Evolutionary conservation across 345 rosid species (phyloP).

Genomic region (Brassica rapa): DNA sequence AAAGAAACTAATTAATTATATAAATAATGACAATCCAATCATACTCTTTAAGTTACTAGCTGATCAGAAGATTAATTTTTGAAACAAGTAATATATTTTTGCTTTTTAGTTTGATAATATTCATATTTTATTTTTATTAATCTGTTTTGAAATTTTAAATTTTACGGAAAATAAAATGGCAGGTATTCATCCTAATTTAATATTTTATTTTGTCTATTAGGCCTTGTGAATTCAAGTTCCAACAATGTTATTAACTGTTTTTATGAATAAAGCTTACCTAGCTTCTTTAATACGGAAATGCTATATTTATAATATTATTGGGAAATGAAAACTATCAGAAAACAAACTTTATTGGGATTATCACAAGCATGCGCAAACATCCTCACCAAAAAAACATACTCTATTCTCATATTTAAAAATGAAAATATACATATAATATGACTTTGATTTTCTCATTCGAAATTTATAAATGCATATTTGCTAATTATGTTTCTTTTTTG

Average conservation of each 20-base stretch:
- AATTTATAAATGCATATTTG: conserved; percentile 20
- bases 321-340: conserved; percentile 28
- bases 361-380: conserved; percentile 42
- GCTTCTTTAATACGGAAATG: conserved; percentile 7
- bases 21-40: not conserved
- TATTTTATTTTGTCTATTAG: conserved; percentile 11
- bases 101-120: conserved; percentile 3
- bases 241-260: conserved; percentile 21
- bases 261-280: conserved; percentile 33
- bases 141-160: not conserved
- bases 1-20: not conserved
- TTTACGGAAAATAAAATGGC: conserved; percentile 7
- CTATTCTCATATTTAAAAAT: not conserved
- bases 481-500: conserved; percentile 10
- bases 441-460: conserved; percentile 15
- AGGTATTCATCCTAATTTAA: conserved; percentile 21
- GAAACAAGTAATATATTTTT: not conserved
- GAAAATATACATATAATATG: not conserved
- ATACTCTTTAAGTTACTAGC: not conserved
- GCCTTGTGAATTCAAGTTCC: conserved; percentile 44
- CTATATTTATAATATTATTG: conserved; percentile 16
- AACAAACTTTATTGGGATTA: conserved; percentile 40
- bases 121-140: not conserved
- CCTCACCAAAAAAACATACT: conserved; percentile 7
- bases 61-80: not conserved